These are phyloP conservation scores for Cephaloascus fragrans DNA, from an alignment of 805 yeast genomes.

Conservation along the genomic window DNA sequence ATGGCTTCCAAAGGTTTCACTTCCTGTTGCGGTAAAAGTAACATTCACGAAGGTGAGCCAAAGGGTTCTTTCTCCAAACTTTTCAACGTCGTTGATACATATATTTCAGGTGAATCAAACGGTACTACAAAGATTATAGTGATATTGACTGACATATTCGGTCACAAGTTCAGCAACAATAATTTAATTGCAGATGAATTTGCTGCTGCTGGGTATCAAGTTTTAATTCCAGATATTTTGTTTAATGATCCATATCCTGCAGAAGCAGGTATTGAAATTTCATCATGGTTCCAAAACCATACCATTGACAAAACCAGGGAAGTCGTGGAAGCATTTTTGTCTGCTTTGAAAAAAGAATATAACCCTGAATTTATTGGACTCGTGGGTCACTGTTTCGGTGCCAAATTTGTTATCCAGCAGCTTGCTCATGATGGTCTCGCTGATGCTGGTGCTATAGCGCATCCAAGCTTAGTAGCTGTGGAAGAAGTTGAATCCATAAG, in stretches of 20 bases:
- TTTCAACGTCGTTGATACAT: slow-evolving; percentile 33
- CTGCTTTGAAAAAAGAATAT: slow-evolving; percentile 29
- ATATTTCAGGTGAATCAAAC: too few relatives aligned
- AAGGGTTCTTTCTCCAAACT: slow-evolving; percentile 30
- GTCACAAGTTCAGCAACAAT: slow-evolving; percentile 47
- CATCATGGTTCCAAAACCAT: slow-evolving; percentile 50
- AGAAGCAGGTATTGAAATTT: too few relatives aligned
- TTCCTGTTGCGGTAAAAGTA: slow-evolving; percentile 31
- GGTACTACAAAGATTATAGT: slow-evolving; percentile 53
- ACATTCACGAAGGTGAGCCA: slow-evolving; percentile 41
- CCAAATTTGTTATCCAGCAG: slow-evolving; percentile 54
- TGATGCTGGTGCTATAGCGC: too few relatives aligned
- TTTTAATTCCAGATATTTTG: slow-evolving; percentile 69
- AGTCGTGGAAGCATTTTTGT: slow-evolving; percentile 38
- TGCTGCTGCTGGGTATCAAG: slow-evolving; percentile 53
- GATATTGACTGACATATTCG: slow-evolving; percentile 62
- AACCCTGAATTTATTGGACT: slow-evolving; percentile 41
- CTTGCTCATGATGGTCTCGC: too few relatives aligned
- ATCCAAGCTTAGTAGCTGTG: too few relatives aligned
- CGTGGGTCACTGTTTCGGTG: slow-evolving; percentile 84
- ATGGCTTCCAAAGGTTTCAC: neutral
- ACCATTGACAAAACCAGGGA: slow-evolving; percentile 33
- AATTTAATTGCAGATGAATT: slow-evolving; percentile 57
- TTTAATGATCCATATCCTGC: slow-evolving; percentile 34
- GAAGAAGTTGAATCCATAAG: too few relatives aligned